Conservation (phyloP, 306 rosid species). For the Vigna reflexopilosa region DNA sequence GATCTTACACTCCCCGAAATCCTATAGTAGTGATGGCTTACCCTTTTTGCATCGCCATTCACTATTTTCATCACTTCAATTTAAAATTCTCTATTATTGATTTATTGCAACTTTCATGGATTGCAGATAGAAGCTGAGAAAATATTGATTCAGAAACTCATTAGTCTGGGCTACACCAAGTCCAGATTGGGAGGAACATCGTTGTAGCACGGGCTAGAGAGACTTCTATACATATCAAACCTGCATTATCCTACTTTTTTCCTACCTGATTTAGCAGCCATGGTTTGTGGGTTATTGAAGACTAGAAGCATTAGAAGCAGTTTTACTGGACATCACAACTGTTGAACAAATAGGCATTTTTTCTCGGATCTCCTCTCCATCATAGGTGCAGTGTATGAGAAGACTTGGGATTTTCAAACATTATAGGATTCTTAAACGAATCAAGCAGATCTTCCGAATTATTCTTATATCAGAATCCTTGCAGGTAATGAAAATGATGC, state of each 20-base stretch:
- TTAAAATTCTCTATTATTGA: neutral
- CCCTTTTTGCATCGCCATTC: slow-evolving; percentile 3
- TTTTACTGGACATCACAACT: slow-evolving; percentile 8
- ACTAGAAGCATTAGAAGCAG: neutral
- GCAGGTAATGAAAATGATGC: neutral
- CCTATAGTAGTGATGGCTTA: neutral
- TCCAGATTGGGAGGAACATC: slow-evolving; percentile 56
- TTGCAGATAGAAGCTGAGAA: slow-evolving; percentile 87
- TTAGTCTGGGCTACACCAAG: slow-evolving; percentile 67
- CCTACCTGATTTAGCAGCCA: slow-evolving; percentile 13
- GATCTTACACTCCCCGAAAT: slow-evolving; percentile 9
- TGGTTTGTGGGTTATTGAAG: slow-evolving; percentile 25
- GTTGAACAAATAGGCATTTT: neutral
- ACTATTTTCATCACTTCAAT: neutral
- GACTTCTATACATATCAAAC: slow-evolving; percentile 11
- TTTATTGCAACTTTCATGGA: slow-evolving; percentile 35
- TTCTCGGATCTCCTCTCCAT: neutral
- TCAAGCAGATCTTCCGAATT: neutral
- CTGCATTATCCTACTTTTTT: neutral
- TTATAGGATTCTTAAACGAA: neutral
- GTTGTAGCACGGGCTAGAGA: slow-evolving; percentile 33
- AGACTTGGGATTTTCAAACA: neutral
- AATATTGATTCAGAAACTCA: slow-evolving; percentile 74
- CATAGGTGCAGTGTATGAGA: neutral
- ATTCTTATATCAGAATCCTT: neutral